Evolutionary conservation across 2,329 filamentous ascomycete species (phyloP).

Genomic region (Xylariaceae sp.): DNA sequence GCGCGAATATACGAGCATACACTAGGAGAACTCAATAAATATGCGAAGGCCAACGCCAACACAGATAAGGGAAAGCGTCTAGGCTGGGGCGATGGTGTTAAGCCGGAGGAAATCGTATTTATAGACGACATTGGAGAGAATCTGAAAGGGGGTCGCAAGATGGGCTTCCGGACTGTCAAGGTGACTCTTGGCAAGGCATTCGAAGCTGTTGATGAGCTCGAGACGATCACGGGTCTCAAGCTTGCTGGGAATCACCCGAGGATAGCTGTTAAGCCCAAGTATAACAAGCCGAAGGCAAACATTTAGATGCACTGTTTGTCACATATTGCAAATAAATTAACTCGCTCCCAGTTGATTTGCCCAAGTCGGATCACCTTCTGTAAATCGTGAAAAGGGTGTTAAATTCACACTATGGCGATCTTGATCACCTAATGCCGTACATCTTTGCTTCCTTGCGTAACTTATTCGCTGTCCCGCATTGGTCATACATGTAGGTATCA

Average conservation of each 20-base stretch:
- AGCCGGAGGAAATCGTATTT: conserved; percentile 72
- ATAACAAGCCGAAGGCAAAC: conserved; percentile 38
- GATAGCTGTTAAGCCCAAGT: conserved; percentile 43
- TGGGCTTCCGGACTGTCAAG: conserved; percentile 81
- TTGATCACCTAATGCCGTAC: no score
- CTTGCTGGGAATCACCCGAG: conserved; percentile 56
- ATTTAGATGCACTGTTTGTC: conserved; percentile 32
- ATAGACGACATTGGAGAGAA: conserved; percentile 95
- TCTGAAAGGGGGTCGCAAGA: conserved; percentile 70
- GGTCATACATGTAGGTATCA: no score
- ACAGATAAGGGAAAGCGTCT: conserved; percentile 37
- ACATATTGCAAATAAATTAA: no score
- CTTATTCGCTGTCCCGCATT: no score
- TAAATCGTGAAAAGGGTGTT: no score
- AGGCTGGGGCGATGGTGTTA: conserved; percentile 52
- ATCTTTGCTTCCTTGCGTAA: no score
- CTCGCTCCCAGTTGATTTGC: no score
- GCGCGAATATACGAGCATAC: conserved; percentile 76
- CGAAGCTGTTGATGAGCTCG: conserved; percentile 79
- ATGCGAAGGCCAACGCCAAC: conserved; percentile 51
- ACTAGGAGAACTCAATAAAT: conserved; percentile 62
- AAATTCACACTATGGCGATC: no score
- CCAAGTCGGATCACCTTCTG: no score
- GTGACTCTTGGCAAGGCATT: conserved; percentile 74
- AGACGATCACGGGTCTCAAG: conserved; percentile 67